phyloP scores from a whole-genome alignment of 192 early-diverging fungal genomes.

The Podila epicladia region DNA sequence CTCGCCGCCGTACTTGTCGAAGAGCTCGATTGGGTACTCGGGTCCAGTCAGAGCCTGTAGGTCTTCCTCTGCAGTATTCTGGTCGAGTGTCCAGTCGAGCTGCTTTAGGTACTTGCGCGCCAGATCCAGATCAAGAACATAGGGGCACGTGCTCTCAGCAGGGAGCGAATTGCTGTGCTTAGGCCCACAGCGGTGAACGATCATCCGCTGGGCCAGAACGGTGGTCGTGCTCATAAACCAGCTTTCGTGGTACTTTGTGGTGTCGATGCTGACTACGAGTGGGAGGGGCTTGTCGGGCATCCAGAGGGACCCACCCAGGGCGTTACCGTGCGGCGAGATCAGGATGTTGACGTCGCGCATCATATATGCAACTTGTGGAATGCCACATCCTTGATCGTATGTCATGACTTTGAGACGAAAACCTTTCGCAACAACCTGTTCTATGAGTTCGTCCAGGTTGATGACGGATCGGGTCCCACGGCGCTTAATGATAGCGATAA shows the following conservation, averaged over 20 bases:
- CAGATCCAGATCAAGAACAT: conserved; percentile 1
- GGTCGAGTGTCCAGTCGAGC: not conserved
- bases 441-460: conserved; percentile 7
- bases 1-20: not conserved
- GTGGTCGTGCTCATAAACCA: conserved; percentile 15
- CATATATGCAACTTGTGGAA: conserved; percentile 26
- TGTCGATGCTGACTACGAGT: conserved; percentile 9
- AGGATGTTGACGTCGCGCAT: conserved; percentile 32
- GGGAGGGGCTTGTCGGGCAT: conserved; percentile 11
- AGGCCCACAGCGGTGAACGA: conserved; percentile 9
- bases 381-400: conserved; percentile 22
- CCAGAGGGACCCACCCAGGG: conserved; percentile 13
- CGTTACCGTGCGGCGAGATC: conserved; percentile 19
- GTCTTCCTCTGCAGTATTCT: not conserved
- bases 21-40: conserved; percentile 15
- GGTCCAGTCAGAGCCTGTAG: not conserved
- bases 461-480: conserved; percentile 1
- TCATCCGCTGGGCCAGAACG: conserved; percentile 7
- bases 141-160: not conserved
- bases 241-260: conserved; percentile 13
- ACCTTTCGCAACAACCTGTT: not conserved
- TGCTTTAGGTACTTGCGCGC: not conserved
- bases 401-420: conserved; percentile 20
- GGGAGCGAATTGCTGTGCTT: not conserved
- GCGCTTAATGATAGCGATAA: conserved; percentile 9